These are phyloP conservation scores for Pichia ethanolica DNA, from an alignment of 805 yeast species.

Conservation along the genomic window DNA sequence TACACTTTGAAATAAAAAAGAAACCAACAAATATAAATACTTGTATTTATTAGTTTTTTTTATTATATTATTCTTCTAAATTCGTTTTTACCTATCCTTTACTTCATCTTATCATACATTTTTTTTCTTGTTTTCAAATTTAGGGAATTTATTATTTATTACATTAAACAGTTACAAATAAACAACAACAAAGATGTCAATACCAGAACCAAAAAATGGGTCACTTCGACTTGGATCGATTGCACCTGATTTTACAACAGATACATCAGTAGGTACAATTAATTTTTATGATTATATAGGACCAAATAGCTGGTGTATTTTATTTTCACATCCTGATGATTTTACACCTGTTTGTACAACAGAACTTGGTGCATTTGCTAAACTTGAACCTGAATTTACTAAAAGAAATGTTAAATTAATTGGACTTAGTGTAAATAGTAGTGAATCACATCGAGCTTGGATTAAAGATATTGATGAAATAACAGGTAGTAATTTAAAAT, in stretches of 20 bases:
- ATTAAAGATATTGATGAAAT: conserved; percentile 65
- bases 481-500: conserved; percentile 47
- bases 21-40: too few species aligned
- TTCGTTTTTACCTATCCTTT: too few species aligned
- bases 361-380: conserved; percentile 69
- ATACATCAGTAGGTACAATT: conserved; percentile 55
- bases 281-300: conserved; percentile 59
- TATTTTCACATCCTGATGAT: conserved; percentile 73
- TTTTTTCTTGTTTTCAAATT: too few species aligned
- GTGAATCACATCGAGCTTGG: conserved; percentile 59
- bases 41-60: too few species aligned
- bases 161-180: too few species aligned
- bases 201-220: conserved; percentile 32
- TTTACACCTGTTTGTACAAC: conserved; percentile 78
- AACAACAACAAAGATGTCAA: conserved; percentile 25
- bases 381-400: conserved; percentile 60
- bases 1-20: too few species aligned
- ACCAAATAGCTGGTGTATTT: conserved; percentile 48
- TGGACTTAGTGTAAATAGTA: conserved; percentile 60
- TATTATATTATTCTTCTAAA: too few species aligned
- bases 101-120: too few species aligned
- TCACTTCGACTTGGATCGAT: conserved; percentile 48
- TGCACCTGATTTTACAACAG: conserved; percentile 63
- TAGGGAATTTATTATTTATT: too few species aligned
- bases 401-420: conserved; percentile 59